Evolutionary conservation across 2,329 filamentous ascomycete species (phyloP), one percentile per base, ranked within the genome.

Genomic region (Cordyceps fumosorosea): DNA sequence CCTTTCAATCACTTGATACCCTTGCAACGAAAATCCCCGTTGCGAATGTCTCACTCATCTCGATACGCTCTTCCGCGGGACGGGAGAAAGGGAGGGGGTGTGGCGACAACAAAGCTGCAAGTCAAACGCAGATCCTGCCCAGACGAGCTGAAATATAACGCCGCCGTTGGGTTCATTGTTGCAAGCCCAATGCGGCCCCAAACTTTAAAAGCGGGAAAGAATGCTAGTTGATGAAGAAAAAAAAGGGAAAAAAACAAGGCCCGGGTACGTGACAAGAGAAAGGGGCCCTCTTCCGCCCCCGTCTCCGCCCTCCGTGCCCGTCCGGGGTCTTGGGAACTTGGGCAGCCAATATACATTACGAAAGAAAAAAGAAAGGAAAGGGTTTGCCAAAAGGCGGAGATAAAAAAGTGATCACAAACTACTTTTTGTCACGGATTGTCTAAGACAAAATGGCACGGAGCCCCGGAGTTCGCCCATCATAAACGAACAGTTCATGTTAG

Each of bases 141-240:
- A 10, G 44, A 22, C 18, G 8, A 47, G 44, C 44, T 47, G 44
- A 47, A 47, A 47, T 47, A 22, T 12, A 37, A 44, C 40, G 44
- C n/a, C n/a, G 18, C n/a, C n/a, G 18, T 22, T 6, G 42, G 11
- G 47, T 22, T 26, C 11, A 11, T 40, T 11, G 37, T n/a, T 42
- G 34, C 18, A 16, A 44, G 40, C 40, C 6, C 16, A 44, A 62
- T 62, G 60, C 57, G 34, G 56, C 51, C 47, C 32, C 37, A 47
- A 64, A 65, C 45, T 12, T 34, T 56, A 56, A 56, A 56, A 34
- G n/a, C 26, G 37, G 8, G 8, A 44, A 12, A 40, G 37, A 40
- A 40, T 12, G n/a, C n/a, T n/a, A n/a, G n/a, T n/a, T n/a, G n/a
- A n/a, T n/a, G n/a, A n/a, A n/a, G 12, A 40, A 40, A 40, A 16